Evolutionary conservation across 495 filamentous ascomycete species (phyloP).

Genomic region (Neurospora pannonica): DNA sequence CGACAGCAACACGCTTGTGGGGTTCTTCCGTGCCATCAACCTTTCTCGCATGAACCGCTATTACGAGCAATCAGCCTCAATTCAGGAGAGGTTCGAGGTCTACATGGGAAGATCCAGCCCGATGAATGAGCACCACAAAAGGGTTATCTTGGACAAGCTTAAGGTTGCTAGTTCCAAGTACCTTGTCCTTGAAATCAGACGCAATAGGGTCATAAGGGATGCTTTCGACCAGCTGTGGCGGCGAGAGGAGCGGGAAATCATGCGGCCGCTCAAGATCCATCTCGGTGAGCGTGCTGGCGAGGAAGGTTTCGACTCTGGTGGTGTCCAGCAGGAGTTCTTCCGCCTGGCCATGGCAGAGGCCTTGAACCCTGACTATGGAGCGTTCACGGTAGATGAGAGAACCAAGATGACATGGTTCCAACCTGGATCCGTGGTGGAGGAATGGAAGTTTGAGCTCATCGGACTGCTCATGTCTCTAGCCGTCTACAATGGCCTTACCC

Average conservation of each 20-base stretch:
- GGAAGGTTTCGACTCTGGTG: conserved; percentile 85
- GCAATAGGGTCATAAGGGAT: conserved; percentile 62
- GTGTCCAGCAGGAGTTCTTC: conserved; percentile 95
- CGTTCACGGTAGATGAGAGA: conserved; percentile 63
- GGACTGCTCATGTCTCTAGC: conserved; percentile 82
- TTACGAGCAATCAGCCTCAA: conserved; percentile 59
- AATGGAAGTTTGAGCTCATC: conserved; percentile 85
- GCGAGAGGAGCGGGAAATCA: conserved; percentile 68
- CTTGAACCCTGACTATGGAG: conserved; percentile 62
- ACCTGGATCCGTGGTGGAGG: conserved; percentile 65
- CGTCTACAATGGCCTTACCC: conserved; percentile 86
- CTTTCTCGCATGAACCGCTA: conserved; percentile 70
- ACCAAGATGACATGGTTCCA: conserved; percentile 82
- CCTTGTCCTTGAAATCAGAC: conserved; percentile 64
- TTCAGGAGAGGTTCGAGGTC: conserved; percentile 49
- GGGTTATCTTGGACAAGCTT: conserved; percentile 49
- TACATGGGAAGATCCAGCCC: conserved; percentile 42
- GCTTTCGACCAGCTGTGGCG: conserved; percentile 84
- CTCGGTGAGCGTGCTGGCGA: conserved; percentile 74
- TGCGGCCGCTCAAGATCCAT: conserved; percentile 78
- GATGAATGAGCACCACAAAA: conserved; percentile 34
- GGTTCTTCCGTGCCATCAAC: conserved; percentile 85
- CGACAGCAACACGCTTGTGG: conserved; percentile 57
- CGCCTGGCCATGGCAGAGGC: conserved; percentile 68
- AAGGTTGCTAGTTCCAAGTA: conserved; percentile 58